Evolutionary conservation across 139 green algal species (phyloP).

Genomic region (Coccomyxa sp.): DNA sequence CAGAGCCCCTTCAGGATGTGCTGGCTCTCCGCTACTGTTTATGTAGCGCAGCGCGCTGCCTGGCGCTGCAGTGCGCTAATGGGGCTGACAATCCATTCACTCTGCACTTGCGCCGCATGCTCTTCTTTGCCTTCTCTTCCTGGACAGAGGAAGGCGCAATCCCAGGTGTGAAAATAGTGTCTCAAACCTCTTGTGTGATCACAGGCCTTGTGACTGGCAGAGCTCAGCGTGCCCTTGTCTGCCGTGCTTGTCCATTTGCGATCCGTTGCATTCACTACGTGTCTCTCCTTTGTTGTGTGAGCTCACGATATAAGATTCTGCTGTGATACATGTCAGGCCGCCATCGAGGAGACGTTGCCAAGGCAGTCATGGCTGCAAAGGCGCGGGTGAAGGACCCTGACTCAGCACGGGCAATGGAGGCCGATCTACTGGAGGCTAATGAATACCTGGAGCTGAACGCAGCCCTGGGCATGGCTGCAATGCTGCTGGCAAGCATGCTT

Average conservation of each 20-base stretch:
- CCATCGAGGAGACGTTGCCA: slow-evolving; percentile 15
- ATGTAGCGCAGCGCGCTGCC: slow-evolving; percentile 34
- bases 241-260: too few relatives aligned
- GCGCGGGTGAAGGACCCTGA: slow-evolving; percentile 53
- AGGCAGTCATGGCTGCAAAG: slow-evolving; percentile 11
- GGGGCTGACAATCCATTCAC: slow-evolving; percentile 20
- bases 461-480: slow-evolving; percentile 59
- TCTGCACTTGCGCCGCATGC: slow-evolving; percentile 16
- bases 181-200: neutral
- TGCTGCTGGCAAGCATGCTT: slow-evolving; percentile 49
- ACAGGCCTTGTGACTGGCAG: neutral
- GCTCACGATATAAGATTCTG: too few relatives aligned
- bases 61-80: slow-evolving; percentile 19
- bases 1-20: slow-evolving; percentile 33
- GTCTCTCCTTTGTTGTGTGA: too few relatives aligned
- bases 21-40: slow-evolving; percentile 66
- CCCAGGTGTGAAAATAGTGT: neutral
- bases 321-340: slow-evolving; percentile 9
- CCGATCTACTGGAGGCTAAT: slow-evolving; percentile 26
- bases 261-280: too few relatives aligned
- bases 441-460: slow-evolving; percentile 59
- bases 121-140: slow-evolving; percentile 52
- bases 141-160: slow-evolving; percentile 52
- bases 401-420: slow-evolving; percentile 33
- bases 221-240: neutral